Base-by-base conservation (phyloP, 2,329 filamentous ascomycete genomes). In the Cordyceps javanica region DNA sequence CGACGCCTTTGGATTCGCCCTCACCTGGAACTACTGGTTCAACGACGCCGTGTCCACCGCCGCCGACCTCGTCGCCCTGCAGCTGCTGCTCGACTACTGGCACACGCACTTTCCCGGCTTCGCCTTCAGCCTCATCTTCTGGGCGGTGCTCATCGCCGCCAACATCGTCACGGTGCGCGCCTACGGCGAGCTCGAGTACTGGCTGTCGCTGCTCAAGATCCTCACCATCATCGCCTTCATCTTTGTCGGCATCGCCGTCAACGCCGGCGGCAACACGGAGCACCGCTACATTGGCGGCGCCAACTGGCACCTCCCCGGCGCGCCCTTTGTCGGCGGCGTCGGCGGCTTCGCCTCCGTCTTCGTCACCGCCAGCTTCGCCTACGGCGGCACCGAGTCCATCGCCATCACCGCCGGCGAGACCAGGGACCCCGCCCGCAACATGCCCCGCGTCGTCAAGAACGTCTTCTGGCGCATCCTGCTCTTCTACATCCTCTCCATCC, bases 381-480 rank as follows among this genome's bases (percentile, higher is more conserved):
- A 74, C 73, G 66, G 50, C 23, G 42, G 56, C 39, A 30, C 39
- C 19, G 5, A 28, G 21, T 41, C 32, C 30, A 41, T 51, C 21
- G 83, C 82, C 52, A 83, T 87, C 58, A 86, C 85, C 0, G 84
- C 84, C 1, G 84, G 84, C 44, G 85, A 88, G 67, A 87, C 85
- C 2, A 82, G 80, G 62, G 77, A 87, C 62, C 85, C 85, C 0
- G 76, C 80, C 19, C 78, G 77, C 61, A 86, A 78, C 57, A 71
- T 88, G 34, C 85, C 85, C 1, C 77, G 77, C 3, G 85, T 86
- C 3, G 81, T 87, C 46, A 82, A 82, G 62, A 86, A 87, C 57
- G 82, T 86, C 39, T 86, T 86, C 64, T 86, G 81, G 81, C 78
- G 83, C 5, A 83, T 84, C 55, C 60, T 83, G 3, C 72, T 82